Conservation (phyloP, 768 basidiomycete species). For the Suillus spraguei region DNA sequence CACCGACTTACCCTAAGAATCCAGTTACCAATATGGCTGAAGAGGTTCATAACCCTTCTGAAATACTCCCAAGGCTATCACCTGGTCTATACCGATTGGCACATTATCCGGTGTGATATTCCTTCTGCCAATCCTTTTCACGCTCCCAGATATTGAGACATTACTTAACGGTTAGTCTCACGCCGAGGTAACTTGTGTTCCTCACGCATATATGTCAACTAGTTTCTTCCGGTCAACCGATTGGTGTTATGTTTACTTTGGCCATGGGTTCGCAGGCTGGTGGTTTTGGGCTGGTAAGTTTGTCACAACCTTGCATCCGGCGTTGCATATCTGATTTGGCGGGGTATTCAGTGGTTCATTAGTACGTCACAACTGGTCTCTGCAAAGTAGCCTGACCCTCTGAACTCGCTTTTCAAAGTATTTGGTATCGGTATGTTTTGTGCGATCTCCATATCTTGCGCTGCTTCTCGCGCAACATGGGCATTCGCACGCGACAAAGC, state of each 20-base stretch:
- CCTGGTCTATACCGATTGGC: slow-evolving; percentile 56
- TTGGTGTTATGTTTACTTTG: slow-evolving; percentile 64
- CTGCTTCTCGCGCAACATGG: slow-evolving; percentile 72
- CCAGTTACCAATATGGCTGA: slow-evolving; percentile 68
- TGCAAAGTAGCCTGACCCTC: neutral
- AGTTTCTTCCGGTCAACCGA: slow-evolving; percentile 65
- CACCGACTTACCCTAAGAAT: slow-evolving; percentile 8
- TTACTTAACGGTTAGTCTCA: slow-evolving; percentile 48
- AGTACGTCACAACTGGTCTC: slow-evolving; percentile 28
- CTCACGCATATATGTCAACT: slow-evolving; percentile 12
- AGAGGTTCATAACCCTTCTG: slow-evolving; percentile 61
- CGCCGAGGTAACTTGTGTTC: neutral
- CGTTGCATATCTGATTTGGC: slow-evolving; percentile 2
- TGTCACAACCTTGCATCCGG: slow-evolving; percentile 6
- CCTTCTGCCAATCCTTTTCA: slow-evolving; percentile 66
- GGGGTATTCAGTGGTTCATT: slow-evolving; percentile 42
- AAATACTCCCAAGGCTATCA: slow-evolving; percentile 58
- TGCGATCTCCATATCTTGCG: slow-evolving; percentile 65
- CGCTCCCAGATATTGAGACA: slow-evolving; percentile 57
- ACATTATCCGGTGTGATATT: slow-evolving; percentile 53
- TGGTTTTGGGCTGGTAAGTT: slow-evolving; percentile 59
- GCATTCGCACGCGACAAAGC: slow-evolving; percentile 70
- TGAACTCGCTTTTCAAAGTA: slow-evolving; percentile 34
- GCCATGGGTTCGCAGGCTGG: slow-evolving; percentile 64
- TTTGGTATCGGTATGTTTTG: slow-evolving; percentile 63